These are phyloP conservation scores for Aspergillus taichungensis DNA, from an alignment of 495 filamentous ascomycete species.

Conservation along the genomic window DNA sequence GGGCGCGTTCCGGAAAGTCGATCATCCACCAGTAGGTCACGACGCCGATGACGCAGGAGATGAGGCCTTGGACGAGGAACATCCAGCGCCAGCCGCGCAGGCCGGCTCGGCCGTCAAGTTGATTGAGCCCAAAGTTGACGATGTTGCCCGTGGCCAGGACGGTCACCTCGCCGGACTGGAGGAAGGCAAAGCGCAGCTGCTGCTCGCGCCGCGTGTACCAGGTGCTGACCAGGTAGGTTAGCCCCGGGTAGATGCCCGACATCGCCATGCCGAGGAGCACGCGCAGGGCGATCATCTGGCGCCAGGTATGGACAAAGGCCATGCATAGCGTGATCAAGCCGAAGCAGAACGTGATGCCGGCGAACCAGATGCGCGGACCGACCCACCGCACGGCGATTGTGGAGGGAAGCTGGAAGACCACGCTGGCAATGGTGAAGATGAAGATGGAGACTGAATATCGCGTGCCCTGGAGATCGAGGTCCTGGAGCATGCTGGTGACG, in stretches of 20 bases:
- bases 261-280: slow-evolving; percentile 61
- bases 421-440: slow-evolving; percentile 68
- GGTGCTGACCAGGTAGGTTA: slow-evolving; percentile 61
- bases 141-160: slow-evolving; percentile 62
- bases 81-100: slow-evolving; percentile 71
- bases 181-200: slow-evolving; percentile 65
- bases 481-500: slow-evolving; percentile 62
- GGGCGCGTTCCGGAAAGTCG: slow-evolving; percentile 65
- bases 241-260: slow-evolving; percentile 62
- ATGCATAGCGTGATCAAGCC: slow-evolving; percentile 66
- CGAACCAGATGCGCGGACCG: slow-evolving; percentile 62
- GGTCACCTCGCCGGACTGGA: slow-evolving; percentile 61
- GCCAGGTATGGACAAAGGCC: slow-evolving; percentile 58
- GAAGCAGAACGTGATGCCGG: slow-evolving; percentile 57
- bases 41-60: slow-evolving; percentile 58
- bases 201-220: slow-evolving; percentile 69
- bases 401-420: slow-evolving; percentile 66
- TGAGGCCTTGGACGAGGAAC: slow-evolving; percentile 60
- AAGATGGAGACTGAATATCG: slow-evolving; percentile 67
- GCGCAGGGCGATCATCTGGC: slow-evolving; percentile 64
- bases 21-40: slow-evolving; percentile 71
- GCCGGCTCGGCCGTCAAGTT: slow-evolving; percentile 48
- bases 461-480: slow-evolving; percentile 56
- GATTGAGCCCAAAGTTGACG: slow-evolving; percentile 64
- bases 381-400: slow-evolving; percentile 61